Conservation (phyloP, 805 yeast species). For the Candida vartiovaarae region DNA sequence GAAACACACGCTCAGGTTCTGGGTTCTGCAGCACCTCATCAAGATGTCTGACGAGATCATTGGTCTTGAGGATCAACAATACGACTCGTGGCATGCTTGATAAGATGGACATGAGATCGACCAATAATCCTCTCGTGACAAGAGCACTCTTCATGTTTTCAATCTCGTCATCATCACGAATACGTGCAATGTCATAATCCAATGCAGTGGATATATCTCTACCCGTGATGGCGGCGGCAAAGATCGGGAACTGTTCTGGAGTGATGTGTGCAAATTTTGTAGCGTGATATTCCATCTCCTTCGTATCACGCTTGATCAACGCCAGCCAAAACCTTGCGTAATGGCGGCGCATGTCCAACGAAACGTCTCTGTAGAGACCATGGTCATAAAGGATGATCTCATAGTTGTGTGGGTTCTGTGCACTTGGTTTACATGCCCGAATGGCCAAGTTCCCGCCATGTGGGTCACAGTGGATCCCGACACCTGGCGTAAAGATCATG, state of each 20-base stretch:
- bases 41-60: slow-evolving; percentile 82
- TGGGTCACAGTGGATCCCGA: slow-evolving; percentile 94
- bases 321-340: slow-evolving; percentile 94
- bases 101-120: slow-evolving; percentile 71
- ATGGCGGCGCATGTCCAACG: slow-evolving; percentile 65
- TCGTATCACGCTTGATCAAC: slow-evolving; percentile 61
- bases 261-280: slow-evolving; percentile 68
- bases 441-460: slow-evolving; percentile 97
- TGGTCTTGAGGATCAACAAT: slow-evolving; percentile 81
- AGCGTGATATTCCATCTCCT: slow-evolving; percentile 67
- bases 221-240: slow-evolving; percentile 94
- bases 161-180: slow-evolving; percentile 57
- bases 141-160: slow-evolving; percentile 58
- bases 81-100: slow-evolving; percentile 82
- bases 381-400: slow-evolving; percentile 92
- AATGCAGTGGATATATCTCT: slow-evolving; percentile 76
- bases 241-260: slow-evolving; percentile 73
- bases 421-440: slow-evolving; percentile 32
- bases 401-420: slow-evolving; percentile 56
- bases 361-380: slow-evolving; percentile 84
- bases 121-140: slow-evolving; percentile 54
- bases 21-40: slow-evolving; percentile 82
- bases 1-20: slow-evolving; percentile 73
- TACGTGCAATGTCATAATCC: slow-evolving; percentile 49
- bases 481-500: slow-evolving; percentile 92